Evolutionary conservation across 2,329 filamentous ascomycete species (phyloP).

Genomic region (Penicillium psychrosexuale): DNA sequence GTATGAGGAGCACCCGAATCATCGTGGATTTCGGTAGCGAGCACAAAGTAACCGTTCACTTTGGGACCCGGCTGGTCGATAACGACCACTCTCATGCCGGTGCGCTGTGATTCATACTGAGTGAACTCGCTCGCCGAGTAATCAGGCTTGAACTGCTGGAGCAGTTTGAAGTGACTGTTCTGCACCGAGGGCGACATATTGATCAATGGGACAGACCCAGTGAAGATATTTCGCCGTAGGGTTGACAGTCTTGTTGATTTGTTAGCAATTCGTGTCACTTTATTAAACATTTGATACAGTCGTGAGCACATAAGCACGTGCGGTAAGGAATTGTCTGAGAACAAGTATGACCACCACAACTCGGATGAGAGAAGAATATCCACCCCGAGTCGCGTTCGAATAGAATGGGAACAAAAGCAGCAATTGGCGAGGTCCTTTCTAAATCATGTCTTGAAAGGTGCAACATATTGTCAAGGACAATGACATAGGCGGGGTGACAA

Average conservation of each 20-base stretch:
- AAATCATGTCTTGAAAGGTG: conserved; percentile 1
- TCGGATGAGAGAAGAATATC: neutral
- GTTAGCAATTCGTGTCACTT: conserved; percentile 17
- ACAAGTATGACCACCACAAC: neutral
- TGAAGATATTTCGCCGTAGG: conserved; percentile 20
- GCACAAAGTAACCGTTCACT: conserved; percentile 86
- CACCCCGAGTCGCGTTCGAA: neutral
- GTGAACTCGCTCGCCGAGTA: conserved; percentile 87
- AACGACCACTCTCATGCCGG: conserved; percentile 90
- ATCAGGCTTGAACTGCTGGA: conserved; percentile 82
- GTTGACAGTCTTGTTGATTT: conserved; percentile 18
- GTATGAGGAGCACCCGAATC: conserved; percentile 91
- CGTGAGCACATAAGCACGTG: neutral
- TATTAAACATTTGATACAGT: neutral
- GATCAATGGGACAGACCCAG: conserved; percentile 22
- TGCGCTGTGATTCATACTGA: conserved; percentile 92
- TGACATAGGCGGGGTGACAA: conserved; percentile 19
- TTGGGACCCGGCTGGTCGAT: conserved; percentile 94
- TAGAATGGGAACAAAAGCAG: neutral
- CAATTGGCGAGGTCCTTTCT: neutral
- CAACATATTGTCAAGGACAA: conserved; percentile 10
- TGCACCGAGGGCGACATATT: conserved; percentile 56
- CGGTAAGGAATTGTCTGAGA: neutral
- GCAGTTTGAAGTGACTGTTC: conserved; percentile 67
- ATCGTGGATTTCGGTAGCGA: conserved; percentile 96